phyloP scores from a whole-genome alignment of 2,329 filamentous ascomycete species.

The Meredithiella fracta region DNA sequence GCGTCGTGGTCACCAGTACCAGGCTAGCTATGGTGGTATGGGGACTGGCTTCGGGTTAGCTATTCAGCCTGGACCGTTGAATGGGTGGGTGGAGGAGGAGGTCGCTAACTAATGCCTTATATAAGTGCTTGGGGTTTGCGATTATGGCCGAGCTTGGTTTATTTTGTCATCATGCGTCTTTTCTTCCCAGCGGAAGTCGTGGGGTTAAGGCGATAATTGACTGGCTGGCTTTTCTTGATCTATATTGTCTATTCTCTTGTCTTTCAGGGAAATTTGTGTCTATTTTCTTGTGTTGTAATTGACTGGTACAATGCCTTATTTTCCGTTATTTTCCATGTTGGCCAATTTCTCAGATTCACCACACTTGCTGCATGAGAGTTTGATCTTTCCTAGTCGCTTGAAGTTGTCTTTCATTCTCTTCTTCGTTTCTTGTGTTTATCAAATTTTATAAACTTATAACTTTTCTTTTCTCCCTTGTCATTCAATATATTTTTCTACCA shows the following conservation, averaged over 20 bases:
- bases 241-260: slow-evolving; percentile 10
- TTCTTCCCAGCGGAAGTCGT: slow-evolving; percentile 14
- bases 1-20: slow-evolving; percentile 49
- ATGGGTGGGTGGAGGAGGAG: slow-evolving; percentile 53
- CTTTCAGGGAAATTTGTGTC: not conserved
- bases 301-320: not conserved
- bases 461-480: not conserved
- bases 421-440: slow-evolving; percentile 17
- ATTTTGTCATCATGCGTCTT: slow-evolving; percentile 12
- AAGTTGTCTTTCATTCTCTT: slow-evolving; percentile 10
- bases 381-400: slow-evolving; percentile 8
- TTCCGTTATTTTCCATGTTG: not conserved
- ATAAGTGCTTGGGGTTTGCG: not conserved
- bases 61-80: slow-evolving; percentile 42
- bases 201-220: slow-evolving; percentile 14
- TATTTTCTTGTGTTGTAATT: slow-evolving; percentile 11
- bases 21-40: slow-evolving; percentile 45
- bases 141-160: slow-evolving; percentile 13
- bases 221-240: slow-evolving; percentile 17
- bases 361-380: not conserved
- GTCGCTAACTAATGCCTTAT: slow-evolving; percentile 36
- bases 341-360: slow-evolving; percentile 1
- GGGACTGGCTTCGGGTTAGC: slow-evolving; percentile 41
- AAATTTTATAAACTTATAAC: slow-evolving; percentile 4
- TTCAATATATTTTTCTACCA: not conserved